Evolutionary conservation across 1,284 basidiomycete species (phyloP).

Genomic region (Megacollybia platyphylla): DNA sequence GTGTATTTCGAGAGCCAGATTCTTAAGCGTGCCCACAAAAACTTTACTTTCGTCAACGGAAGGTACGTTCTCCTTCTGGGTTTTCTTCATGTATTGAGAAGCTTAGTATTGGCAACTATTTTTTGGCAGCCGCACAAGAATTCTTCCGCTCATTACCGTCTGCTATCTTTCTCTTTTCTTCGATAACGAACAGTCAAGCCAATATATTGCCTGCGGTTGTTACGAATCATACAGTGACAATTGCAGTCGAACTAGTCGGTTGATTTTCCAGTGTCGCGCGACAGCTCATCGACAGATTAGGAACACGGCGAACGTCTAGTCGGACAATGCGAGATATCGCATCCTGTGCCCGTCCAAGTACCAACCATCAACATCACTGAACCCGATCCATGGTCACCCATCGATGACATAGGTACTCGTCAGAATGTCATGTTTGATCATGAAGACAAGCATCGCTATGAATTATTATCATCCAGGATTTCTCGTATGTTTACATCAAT

Average conservation of each 20-base stretch:
- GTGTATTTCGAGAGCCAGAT: slow-evolving; percentile 86
- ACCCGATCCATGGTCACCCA: slow-evolving; percentile 22
- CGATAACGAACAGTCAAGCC: slow-evolving; percentile 79
- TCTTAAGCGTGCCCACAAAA: slow-evolving; percentile 80
- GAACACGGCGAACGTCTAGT: slow-evolving; percentile 72
- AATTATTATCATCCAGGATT: slow-evolving; percentile 54
- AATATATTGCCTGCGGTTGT: slow-evolving; percentile 84
- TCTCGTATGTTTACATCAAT: slow-evolving; percentile 32
- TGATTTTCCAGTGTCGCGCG: slow-evolving; percentile 3
- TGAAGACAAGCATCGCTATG: slow-evolving; percentile 36
- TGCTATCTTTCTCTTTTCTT: slow-evolving; percentile 91
- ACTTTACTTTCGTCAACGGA: slow-evolving; percentile 82
- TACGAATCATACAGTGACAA: slow-evolving; percentile 95
- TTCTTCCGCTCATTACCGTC: slow-evolving; percentile 88
- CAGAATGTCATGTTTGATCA: slow-evolving; percentile 64
- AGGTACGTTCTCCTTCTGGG: slow-evolving; percentile 30
- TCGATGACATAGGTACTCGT: slow-evolving; percentile 33
- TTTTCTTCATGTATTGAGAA: not conserved
- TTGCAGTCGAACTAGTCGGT: slow-evolving; percentile 83
- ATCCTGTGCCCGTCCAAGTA: slow-evolving; percentile 48
- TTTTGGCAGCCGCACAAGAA: slow-evolving; percentile 73
- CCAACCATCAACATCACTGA: slow-evolving; percentile 18
- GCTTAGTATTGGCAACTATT: slow-evolving; percentile 74
- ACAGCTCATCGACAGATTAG: slow-evolving; percentile 21
- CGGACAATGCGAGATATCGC: slow-evolving; percentile 96